phyloP scores from a whole-genome alignment of 371 early-diverging fungal genomes.

The Mucor velutinosus region DNA sequence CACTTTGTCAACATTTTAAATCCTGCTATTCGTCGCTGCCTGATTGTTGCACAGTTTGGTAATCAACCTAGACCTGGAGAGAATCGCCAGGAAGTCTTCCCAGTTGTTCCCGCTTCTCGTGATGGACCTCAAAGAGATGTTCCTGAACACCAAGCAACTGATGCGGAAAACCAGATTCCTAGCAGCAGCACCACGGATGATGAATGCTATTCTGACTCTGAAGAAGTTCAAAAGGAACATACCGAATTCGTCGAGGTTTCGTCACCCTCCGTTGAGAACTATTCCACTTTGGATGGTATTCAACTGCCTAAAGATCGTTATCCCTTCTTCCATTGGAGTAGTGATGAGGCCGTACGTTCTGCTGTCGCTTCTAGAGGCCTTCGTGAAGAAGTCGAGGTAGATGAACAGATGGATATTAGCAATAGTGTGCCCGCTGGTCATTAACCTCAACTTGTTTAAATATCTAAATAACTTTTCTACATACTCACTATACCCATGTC shows the following conservation, averaged over 20 bases:
- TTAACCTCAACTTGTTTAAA: not conserved
- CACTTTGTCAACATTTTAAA: constrained; percentile 51
- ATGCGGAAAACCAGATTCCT: not conserved
- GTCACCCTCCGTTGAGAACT: not conserved
- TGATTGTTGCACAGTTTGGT: constrained; percentile 51
- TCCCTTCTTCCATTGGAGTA: constrained; percentile 56
- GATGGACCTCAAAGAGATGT: constrained; percentile 28
- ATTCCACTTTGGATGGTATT: constrained; percentile 8
- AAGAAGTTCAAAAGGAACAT: not conserved
- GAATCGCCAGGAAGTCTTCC: constrained; percentile 32
- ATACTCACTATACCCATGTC: not conserved
- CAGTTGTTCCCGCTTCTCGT: constrained; percentile 43
- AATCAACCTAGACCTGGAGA: constrained; percentile 24
- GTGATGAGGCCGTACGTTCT: constrained; percentile 48
- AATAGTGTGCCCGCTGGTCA: not conserved
- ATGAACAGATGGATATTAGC: not conserved
- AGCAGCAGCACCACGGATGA: not conserved
- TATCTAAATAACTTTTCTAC: not conserved
- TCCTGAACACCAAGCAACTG: not conserved
- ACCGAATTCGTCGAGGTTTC: not conserved
- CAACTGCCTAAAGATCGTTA: constrained; percentile 41
- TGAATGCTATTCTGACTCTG: not conserved
- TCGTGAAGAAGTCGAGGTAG: not conserved
- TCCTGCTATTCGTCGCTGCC: constrained; percentile 37
- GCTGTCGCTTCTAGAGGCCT: constrained; percentile 19